These are phyloP conservation scores for Ettlia oleoabundans DNA, from an alignment of 139 green algal genomes.

Conservation along the genomic window DNA sequence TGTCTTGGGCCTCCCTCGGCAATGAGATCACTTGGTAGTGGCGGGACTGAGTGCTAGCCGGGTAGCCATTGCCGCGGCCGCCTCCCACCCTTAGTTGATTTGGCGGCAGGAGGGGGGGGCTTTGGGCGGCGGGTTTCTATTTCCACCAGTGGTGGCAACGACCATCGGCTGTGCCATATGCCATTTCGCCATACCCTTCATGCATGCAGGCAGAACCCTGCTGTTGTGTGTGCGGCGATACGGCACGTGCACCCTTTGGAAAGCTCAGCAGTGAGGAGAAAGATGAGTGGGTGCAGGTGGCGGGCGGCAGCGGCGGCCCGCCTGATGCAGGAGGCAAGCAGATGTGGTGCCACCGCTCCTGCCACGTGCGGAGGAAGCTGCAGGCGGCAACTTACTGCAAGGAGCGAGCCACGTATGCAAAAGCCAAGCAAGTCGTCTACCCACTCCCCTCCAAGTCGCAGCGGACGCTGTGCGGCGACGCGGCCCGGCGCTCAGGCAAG, in stretches of 20 bases:
- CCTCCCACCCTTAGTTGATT: too few species aligned
- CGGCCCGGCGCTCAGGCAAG: background rate
- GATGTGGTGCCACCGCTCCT: background rate
- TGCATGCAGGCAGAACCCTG: background rate
- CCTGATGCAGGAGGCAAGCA: too few species aligned
- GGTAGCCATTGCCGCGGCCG: too few species aligned
- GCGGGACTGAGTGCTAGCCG: too few species aligned
- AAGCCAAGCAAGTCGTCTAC: background rate
- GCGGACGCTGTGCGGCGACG: background rate
- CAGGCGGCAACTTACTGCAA: background rate
- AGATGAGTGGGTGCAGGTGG: background rate
- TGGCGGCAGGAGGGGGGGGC: too few species aligned
- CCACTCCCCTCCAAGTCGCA: background rate
- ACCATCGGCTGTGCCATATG: too few species aligned
- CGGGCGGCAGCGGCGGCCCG: too few species aligned
- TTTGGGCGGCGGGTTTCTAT: too few species aligned
- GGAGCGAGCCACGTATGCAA: background rate
- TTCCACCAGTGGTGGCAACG: too few species aligned
- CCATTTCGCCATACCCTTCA: background rate
- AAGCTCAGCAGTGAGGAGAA: background rate
- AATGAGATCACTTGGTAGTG: too few species aligned
- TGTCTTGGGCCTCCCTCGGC: too few species aligned
- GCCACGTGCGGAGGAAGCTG: background rate
- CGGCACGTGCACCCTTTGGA: background rate
- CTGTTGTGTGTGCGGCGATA: background rate